phyloP scores from a whole-genome alignment of 2,329 filamentous ascomycete genomes.

The Cyphellophora attinorum region DNA sequence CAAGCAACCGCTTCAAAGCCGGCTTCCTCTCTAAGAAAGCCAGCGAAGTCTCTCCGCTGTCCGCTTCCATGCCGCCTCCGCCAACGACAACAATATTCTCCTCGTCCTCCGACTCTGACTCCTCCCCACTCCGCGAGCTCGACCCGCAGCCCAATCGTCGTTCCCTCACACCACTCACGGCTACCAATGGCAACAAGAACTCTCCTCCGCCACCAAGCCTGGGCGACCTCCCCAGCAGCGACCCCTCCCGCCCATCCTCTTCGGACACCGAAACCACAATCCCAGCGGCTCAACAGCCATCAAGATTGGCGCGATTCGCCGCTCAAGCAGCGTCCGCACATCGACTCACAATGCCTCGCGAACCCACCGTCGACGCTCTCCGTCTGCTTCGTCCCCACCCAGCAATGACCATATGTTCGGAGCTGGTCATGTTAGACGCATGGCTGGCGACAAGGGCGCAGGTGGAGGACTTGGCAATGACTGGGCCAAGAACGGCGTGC shows the following conservation, averaged over 20 bases:
- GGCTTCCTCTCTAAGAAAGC: conserved; percentile 71
- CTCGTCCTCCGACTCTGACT: conserved; percentile 47
- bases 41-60: conserved; percentile 48
- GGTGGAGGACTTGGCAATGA: conserved; percentile 50
- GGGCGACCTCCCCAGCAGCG: conserved; percentile 25
- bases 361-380: conserved; percentile 42
- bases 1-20: conserved; percentile 72
- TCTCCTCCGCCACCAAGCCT: conserved; percentile 19
- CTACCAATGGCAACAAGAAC: conserved; percentile 23
- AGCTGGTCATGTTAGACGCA: conserved; percentile 55
- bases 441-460: conserved; percentile 48
- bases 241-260: conserved; percentile 16
- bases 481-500: conserved; percentile 45
- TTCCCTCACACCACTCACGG: conserved; percentile 18
- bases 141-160: conserved; percentile 39
- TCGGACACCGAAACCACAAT: conserved; percentile 42
- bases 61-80: conserved; percentile 34
- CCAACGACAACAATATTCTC: conserved; percentile 47
- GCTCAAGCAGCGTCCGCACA: conserved; percentile 36
- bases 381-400: conserved; percentile 42
- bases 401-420: conserved; percentile 54
- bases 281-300: conserved; percentile 41
- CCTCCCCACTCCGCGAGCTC: conserved; percentile 46
- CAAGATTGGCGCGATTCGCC: conserved; percentile 48
- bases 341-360: conserved; percentile 25